Base-by-base conservation (phyloP, 768 basidiomycete genomes). In the Lactarius indigo region DNA sequence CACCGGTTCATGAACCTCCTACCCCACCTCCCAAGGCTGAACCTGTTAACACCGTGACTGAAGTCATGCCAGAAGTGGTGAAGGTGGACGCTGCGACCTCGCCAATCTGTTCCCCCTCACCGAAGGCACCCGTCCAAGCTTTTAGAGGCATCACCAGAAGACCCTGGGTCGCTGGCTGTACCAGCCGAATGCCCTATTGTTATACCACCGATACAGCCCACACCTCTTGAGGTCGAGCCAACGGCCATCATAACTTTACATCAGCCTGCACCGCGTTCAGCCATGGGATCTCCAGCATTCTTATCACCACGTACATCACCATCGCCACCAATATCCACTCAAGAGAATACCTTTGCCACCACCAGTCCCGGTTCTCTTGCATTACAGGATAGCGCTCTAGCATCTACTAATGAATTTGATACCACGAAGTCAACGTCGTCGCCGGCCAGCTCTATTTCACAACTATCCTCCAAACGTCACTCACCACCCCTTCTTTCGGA, bases 401-500 rank as follows among this genome's bases (percentile, higher is more conserved):
- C 28, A 52, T 30, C 65, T 52, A 30, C 42, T 50, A 56, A 57
- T 42, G 57, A 35, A 42, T 23, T 23, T n/a, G 47, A 66, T 58
- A 37, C 18, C 68, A 65, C 61, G 62, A 64, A 28, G 59, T 59
- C 42, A 61, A 15, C 61, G 26, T 44, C 61, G 20, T 18, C 63
- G 9, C 54, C 57, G 12, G 35, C 33, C 33, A 13, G 30, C 26
- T 13, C 44, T 30, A 17, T 33, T 56, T 62, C 47, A 28, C 26
- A 39, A 61, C 17, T 12, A n/a, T n/a, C 47, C 58, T n/a, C 37
- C 52, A 61, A 37, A 33, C 35, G 31, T 5, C 15, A 9, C 26
- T 55, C 47, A 26, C 31, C 41, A 10, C 79, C 77, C 2, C 78
- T 89, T 12, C 76, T 90, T 6, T 73, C 75, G 0, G 80, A 81